These are phyloP conservation scores for Heterobasidion annosum DNA, from an alignment of 1,284 basidiomycete species.

Conservation along the genomic window DNA sequence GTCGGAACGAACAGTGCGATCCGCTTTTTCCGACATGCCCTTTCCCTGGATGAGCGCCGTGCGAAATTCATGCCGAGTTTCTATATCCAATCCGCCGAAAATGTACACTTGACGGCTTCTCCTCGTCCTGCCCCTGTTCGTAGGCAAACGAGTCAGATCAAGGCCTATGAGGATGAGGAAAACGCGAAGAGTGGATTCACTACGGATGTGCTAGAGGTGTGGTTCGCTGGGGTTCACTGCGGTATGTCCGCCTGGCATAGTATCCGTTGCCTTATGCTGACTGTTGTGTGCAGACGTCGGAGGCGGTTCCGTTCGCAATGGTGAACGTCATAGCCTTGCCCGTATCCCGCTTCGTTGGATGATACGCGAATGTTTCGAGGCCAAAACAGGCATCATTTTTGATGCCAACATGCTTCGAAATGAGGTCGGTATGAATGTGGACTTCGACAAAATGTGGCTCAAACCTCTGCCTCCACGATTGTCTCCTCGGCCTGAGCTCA, in stretches of 20 bases:
- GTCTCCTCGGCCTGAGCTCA: background rate
- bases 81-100: background rate
- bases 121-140: background rate
- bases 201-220: conserved; percentile 44
- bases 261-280: background rate
- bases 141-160: background rate
- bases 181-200: background rate
- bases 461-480: background rate
- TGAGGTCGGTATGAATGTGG: conserved; percentile 27
- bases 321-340: conserved; percentile 40
- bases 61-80: conserved; percentile 48
- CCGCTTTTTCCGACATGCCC: conserved; percentile 54
- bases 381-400: conserved; percentile 27
- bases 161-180: background rate
- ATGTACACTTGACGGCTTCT: background rate
- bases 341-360: conserved; percentile 59
- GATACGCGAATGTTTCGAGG: conserved; percentile 46
- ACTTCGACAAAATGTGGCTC: background rate
- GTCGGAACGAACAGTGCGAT: conserved; percentile 49
- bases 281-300: conserved; percentile 30
- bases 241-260: conserved; percentile 37
- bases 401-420: conserved; percentile 19
- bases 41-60: conserved; percentile 59
- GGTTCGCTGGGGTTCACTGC: conserved; percentile 22
- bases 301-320: conserved; percentile 46